These are phyloP conservation scores for Piloderma croceum DNA, from an alignment of 768 basidiomycete species.

Conservation along the genomic window DNA sequence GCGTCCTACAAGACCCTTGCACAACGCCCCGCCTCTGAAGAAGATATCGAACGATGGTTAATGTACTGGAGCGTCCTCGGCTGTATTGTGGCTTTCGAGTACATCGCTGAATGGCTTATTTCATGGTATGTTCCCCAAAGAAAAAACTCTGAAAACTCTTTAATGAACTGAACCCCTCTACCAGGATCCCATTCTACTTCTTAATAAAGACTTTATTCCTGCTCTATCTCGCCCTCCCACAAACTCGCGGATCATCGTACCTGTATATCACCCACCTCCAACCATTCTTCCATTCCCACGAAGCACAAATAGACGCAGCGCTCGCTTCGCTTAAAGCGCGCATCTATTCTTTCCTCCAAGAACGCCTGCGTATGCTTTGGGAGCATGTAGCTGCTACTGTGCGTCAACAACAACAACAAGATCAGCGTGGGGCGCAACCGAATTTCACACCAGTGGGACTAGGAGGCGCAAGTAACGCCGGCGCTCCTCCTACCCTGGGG, in stretches of 20 bases:
- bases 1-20: constrained; percentile 94
- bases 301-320: constrained; percentile 77
- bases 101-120: constrained; percentile 79
- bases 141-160: not conserved
- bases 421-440: constrained; percentile 14
- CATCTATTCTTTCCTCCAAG: constrained; percentile 60
- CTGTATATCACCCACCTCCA: constrained; percentile 75
- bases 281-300: constrained; percentile 79
- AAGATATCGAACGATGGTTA: constrained; percentile 87
- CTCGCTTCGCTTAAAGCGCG: constrained; percentile 60
- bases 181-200: constrained; percentile 87
- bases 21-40: constrained; percentile 78
- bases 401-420: constrained; percentile 27
- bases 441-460: constrained; percentile 14
- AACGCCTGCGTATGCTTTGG: constrained; percentile 60
- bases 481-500: constrained; percentile 39
- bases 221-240: constrained; percentile 85
- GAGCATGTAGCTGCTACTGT: constrained; percentile 49
- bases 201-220: constrained; percentile 77
- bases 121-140: constrained; percentile 67
- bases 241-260: constrained; percentile 82
- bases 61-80: constrained; percentile 96
- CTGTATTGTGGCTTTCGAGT: constrained; percentile 76
- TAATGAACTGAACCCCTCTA: constrained; percentile 8
- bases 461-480: too few species aligned